Evolutionary conservation across 2,329 filamentous ascomycete genomes (phyloP).

Genomic region (Aspergillus flavus): DNA sequence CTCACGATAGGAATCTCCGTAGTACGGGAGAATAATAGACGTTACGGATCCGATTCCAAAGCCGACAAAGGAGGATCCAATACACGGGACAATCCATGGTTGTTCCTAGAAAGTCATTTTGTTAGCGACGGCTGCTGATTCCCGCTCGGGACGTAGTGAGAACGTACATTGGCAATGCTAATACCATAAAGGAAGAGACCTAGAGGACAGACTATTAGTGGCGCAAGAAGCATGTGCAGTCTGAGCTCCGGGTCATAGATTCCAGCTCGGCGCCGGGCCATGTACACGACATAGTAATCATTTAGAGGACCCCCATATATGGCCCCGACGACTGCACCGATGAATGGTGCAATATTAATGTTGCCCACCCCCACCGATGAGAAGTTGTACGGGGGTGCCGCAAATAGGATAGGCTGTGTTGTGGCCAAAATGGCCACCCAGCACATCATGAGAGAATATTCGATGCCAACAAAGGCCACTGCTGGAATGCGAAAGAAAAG

Average conservation of each 20-base stretch:
- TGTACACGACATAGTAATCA: slow-evolving; percentile 41
- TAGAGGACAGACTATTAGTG: slow-evolving; percentile 32
- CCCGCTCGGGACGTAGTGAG: fast-evolving
- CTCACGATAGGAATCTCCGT: slow-evolving; percentile 13
- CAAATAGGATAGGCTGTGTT: slow-evolving; percentile 39
- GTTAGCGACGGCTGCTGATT: not conserved
- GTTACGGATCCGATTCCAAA: slow-evolving; percentile 11
- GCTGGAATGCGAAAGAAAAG: slow-evolving; percentile 52
- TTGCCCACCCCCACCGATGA: slow-evolving; percentile 39
- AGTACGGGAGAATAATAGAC: slow-evolving; percentile 9
- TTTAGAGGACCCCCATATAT: slow-evolving; percentile 39
- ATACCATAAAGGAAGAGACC: slow-evolving; percentile 23
- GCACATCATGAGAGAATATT: slow-evolving; percentile 42
- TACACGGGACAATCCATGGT: slow-evolving; percentile 10
- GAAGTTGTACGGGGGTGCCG: slow-evolving; percentile 45
- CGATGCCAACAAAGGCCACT: slow-evolving; percentile 42
- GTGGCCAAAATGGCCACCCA: slow-evolving; percentile 45
- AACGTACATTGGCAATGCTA: slow-evolving; percentile 5
- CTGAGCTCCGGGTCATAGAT: slow-evolving; percentile 51
- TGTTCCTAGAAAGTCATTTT: not conserved
- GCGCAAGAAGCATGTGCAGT: slow-evolving; percentile 30
- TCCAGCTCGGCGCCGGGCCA: slow-evolving; percentile 42
- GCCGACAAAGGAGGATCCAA: slow-evolving; percentile 10
- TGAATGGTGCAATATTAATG: slow-evolving; percentile 44
- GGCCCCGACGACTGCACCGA: slow-evolving; percentile 42